phyloP scores from a whole-genome alignment of 768 basidiomycete genomes.

The Macrolepiota fuliginosa region DNA sequence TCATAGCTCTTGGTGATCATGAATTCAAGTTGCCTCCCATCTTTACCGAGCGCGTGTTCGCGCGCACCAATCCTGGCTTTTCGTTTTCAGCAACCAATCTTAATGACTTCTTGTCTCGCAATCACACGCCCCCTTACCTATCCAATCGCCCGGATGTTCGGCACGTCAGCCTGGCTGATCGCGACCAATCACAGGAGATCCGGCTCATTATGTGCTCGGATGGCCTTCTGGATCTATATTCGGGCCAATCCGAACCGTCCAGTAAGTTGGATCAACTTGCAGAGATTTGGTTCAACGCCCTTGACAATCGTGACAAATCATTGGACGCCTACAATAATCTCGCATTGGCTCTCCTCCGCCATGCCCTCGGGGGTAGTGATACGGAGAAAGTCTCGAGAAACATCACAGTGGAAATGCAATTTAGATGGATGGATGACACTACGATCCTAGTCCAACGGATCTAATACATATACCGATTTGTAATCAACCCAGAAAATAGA shows the following conservation, averaged over 20 bases:
- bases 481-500: not conserved
- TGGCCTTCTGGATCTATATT: slow-evolving; percentile 47
- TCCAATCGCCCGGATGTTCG: slow-evolving; percentile 40
- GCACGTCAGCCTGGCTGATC: slow-evolving; percentile 31
- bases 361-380: slow-evolving; percentile 43
- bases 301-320: slow-evolving; percentile 16
- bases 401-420: slow-evolving; percentile 46
- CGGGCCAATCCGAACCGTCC: slow-evolving; percentile 22
- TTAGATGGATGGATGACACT: slow-evolving; percentile 59
- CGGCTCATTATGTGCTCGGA: slow-evolving; percentile 49
- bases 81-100: slow-evolving; percentile 29
- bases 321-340: slow-evolving; percentile 19
- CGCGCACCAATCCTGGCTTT: slow-evolving; percentile 38
- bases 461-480: slow-evolving; percentile 13
- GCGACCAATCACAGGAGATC: slow-evolving; percentile 17
- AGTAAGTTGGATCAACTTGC: slow-evolving; percentile 24
- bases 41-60: slow-evolving; percentile 46
- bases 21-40: slow-evolving; percentile 49
- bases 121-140: slow-evolving; percentile 53
- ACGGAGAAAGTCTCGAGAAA: slow-evolving; percentile 37
- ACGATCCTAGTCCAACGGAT: slow-evolving; percentile 43
- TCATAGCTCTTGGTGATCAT: slow-evolving; percentile 51
- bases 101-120: slow-evolving; percentile 41
- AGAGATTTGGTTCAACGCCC: slow-evolving; percentile 33
- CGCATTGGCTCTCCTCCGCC: slow-evolving; percentile 41